phyloP scores from a whole-genome alignment of 805 yeast genomes.

The Ogataea trehaloabstinens region DNA sequence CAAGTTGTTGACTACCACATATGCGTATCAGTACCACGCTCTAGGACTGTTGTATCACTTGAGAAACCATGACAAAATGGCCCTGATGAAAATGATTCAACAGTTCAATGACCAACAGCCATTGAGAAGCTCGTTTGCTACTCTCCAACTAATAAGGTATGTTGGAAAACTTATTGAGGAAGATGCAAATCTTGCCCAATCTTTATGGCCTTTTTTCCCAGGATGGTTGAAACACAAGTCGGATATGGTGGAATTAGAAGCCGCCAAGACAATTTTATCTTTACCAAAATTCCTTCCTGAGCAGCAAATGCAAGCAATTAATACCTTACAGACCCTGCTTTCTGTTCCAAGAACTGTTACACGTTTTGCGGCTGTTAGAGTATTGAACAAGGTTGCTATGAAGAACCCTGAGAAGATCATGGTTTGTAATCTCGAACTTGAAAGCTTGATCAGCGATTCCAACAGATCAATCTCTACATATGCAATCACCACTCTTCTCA shows the following conservation, averaged over 20 bases:
- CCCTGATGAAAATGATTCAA: conserved; percentile 84
- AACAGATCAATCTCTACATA: conserved; percentile 93
- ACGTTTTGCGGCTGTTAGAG: conserved; percentile 90
- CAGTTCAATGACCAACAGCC: conserved; percentile 59
- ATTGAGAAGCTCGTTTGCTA: conserved; percentile 78
- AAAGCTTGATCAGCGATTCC: conserved; percentile 79
- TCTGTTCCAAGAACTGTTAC: conserved; percentile 88
- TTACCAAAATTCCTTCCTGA: conserved; percentile 57
- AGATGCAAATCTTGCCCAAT: conserved; percentile 60
- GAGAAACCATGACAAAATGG: conserved; percentile 91
- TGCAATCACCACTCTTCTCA: conserved; percentile 92
- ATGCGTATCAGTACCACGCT: conserved; percentile 93
- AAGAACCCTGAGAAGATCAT: conserved; percentile 75
- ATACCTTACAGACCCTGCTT: conserved; percentile 71
- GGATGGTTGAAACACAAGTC: conserved; percentile 75
- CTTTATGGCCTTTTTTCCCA: conserved; percentile 62
- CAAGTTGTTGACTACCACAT: conserved; percentile 64
- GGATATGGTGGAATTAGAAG: conserved; percentile 90
- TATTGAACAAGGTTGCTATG: conserved; percentile 81
- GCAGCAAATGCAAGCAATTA: conserved; percentile 67
- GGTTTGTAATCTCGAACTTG: conserved; percentile 81
- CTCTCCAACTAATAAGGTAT: conserved; percentile 80
- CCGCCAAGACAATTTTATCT: conserved; percentile 69
- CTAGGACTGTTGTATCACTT: conserved; percentile 84
- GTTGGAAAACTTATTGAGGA: conserved; percentile 70